Evolutionary conservation across 2,329 filamentous ascomycete species (phyloP).

Genomic region (Exophiala sp.): DNA sequence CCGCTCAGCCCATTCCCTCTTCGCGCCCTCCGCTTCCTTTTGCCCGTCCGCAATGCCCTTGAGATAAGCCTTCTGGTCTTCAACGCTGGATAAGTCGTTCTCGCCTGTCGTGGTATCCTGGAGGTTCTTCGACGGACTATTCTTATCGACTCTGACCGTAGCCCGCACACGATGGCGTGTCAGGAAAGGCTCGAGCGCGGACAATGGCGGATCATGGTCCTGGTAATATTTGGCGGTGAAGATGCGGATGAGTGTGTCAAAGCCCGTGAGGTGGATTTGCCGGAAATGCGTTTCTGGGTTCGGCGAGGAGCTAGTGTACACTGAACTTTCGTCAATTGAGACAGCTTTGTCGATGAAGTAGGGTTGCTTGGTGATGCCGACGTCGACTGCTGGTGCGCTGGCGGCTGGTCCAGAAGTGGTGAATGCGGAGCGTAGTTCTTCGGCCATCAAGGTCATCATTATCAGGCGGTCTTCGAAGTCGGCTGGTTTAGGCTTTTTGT

Average conservation of each 20-base stretch:
- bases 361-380: slow-evolving; percentile 47
- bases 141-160: slow-evolving; percentile 34
- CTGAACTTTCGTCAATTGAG: slow-evolving; percentile 37
- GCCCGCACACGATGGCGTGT: slow-evolving; percentile 43
- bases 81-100: slow-evolving; percentile 14
- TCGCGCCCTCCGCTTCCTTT: slow-evolving; percentile 36
- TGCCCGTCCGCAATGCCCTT: slow-evolving; percentile 32
- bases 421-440: slow-evolving; percentile 35
- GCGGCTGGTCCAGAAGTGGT: not conserved
- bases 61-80: slow-evolving; percentile 40
- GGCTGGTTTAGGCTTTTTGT: slow-evolving; percentile 54
- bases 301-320: slow-evolving; percentile 32
- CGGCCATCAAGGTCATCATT: slow-evolving; percentile 49
- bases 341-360: slow-evolving; percentile 49
- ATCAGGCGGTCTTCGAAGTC: slow-evolving; percentile 47
- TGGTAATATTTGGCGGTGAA: slow-evolving; percentile 50
- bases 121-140: slow-evolving; percentile 13
- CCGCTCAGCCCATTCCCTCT: slow-evolving; percentile 41
- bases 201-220: slow-evolving; percentile 38
- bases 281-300: slow-evolving; percentile 25
- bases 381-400: slow-evolving; percentile 39
- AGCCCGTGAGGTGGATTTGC: slow-evolving; percentile 49
- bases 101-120: slow-evolving; percentile 32
- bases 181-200: slow-evolving; percentile 42
- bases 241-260: slow-evolving; percentile 48